These are phyloP conservation scores for Capsicum rhomboideum DNA, from an alignment of 257 asterid genomes.

Conservation along the genomic window DNA sequence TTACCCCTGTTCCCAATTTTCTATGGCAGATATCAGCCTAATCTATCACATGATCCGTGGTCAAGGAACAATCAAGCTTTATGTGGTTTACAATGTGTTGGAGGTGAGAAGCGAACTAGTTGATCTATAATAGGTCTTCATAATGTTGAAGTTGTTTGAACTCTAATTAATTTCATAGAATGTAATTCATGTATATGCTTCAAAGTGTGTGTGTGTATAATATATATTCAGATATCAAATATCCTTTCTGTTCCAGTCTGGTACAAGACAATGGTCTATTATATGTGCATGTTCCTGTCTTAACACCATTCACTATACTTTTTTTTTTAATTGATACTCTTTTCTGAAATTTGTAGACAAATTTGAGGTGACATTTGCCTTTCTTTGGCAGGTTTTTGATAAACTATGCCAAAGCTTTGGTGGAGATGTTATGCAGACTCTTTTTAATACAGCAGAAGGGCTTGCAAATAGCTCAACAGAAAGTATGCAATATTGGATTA, in stretches of 20 bases:
- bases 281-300: background rate
- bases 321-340: background rate
- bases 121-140: background rate
- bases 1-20: conserved; percentile 3
- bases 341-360: background rate
- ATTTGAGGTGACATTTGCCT: background rate
- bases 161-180: background rate
- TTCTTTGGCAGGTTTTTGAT: conserved; percentile 80
- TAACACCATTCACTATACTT: background rate
- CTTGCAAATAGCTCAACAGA: conserved; percentile 78
- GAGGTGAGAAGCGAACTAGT: conserved; percentile 51
- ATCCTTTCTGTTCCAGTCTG: background rate
- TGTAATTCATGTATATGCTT: background rate
- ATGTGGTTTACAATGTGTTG: conserved; percentile 92
- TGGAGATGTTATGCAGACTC: conserved; percentile 91
- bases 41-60: conserved; percentile 99
- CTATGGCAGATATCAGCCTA: conserved; percentile 77
- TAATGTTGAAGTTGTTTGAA: background rate
- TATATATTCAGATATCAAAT: background rate
- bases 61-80: conserved; percentile 90
- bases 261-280: background rate
- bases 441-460: conserved; percentile 81
- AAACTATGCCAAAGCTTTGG: conserved; percentile 90
- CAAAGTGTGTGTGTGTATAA: background rate
- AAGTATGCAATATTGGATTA: conserved; percentile 38